Base-by-base conservation (phyloP, 1,139 yeast genomes). In the Yamadazyma diospyri region DNA sequence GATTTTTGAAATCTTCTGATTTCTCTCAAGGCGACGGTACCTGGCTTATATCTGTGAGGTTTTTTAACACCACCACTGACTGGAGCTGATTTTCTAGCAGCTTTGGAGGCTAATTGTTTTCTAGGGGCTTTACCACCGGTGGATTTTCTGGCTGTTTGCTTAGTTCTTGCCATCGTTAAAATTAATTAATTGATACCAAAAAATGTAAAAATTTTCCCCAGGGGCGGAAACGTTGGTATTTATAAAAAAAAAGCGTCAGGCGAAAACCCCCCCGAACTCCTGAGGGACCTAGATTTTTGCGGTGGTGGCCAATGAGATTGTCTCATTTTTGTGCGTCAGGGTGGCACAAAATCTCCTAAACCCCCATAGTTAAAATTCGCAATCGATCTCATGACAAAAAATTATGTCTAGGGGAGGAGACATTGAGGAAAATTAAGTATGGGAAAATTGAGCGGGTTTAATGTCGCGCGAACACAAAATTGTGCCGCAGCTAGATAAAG, bases 71-170 rank as follows among this genome's bases (percentile, higher is more conserved):
- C 74, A 39, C 75, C 75, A 36, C 68, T 55, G 29, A 65, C 72
- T 52, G 75, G 75, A 38, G 75, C 75, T 23, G 74, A 68, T 52
- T 69, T 69, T 64, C 75, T 65, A 40, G 75, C 75, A 34, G 75
- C 75, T 55, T 69, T 69, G 37, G 74, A 69, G 39, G 75, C 75
- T 50, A 69, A 65, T 54, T 69, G 75, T 55, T 69, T 69, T 68
- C 75, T 69, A 52, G 75, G 75, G 31, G 75, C 75, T 50, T 69
- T 69, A 55, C 75, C 75, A 54, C 75, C 75, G 40, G 75, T 69
- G 33, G 74, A 69, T 53, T 69, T 69, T 68, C 75, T 69, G 39
- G 75, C 75, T 38, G 75, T 69, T 61, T 69, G 75, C 51, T 69
- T 69, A 35, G 75, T 69, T 69, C 75, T 69, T 39, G 75, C 75